Base-by-base conservation (phyloP, 73 alveolate species). In the Stentor coeruleus region DNA sequence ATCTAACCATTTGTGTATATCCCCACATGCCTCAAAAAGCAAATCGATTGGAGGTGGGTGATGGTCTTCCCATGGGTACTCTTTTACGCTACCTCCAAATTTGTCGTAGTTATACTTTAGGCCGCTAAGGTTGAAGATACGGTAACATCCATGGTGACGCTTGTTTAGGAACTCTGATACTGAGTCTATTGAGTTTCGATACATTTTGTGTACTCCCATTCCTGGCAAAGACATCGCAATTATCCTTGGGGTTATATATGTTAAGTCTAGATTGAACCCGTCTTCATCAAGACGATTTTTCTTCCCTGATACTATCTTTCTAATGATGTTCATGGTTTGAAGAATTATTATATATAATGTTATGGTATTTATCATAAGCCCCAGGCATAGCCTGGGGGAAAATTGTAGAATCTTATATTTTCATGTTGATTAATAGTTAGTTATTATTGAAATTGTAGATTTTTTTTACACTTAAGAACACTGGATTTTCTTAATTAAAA, bases 221-320 rank as follows among this genome's bases (percentile, higher is more conserved):
- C 96, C 95, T 58, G 99, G 99, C 58, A 88, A 92, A 14, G 98
- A 94, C 98, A 94, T 93, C 35, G 98, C 98, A 20, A 96, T 83
- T 72, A 96, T 91, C 74, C 98, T 72, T 15, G 94, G 90, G 42
- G 98, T 94, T 42, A 96, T 94, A 81, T 96, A 96, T 41, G 97
- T 93, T 66, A 95, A 83, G 77, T 96, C 99, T 39, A 96, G 91
- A 81, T 96, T 94, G 84, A 84, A 96, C 31, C 89, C 79, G 49
- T 91, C 98, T 59, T 94, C 94, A 81, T 93, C 85, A 80, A 82
- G 88, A 59, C 99, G 80, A 39, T 85, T 76, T 79, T 96, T 91
- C 83, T 92, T 95, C 26, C 97, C 95, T 76, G 98, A 88, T 35
- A 96, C 98, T 39, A 86, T 82, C 72, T 87, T 41, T 83, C 98